Evolutionary conservation across 805 yeast species (phyloP).

Genomic region (Soucietia sequanensis): DNA sequence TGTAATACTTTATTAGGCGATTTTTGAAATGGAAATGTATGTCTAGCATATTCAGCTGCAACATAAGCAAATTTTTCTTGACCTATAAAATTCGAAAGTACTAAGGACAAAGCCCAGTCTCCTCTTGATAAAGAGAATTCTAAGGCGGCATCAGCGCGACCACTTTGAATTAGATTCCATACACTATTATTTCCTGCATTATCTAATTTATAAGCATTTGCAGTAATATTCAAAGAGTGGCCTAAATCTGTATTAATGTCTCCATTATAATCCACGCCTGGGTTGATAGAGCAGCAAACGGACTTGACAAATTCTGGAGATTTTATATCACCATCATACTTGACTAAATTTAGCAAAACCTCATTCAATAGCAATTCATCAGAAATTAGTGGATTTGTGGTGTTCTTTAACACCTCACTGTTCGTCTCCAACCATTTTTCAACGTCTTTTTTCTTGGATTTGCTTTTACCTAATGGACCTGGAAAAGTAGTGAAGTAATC

Average conservation of each 20-base stretch:
- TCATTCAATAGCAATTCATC: constrained; percentile 32
- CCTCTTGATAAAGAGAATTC: constrained; percentile 56
- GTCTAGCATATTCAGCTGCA: constrained; percentile 54
- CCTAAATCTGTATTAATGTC: constrained; percentile 12
- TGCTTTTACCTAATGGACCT: constrained; percentile 61
- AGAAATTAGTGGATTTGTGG: constrained; percentile 5
- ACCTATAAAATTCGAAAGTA: constrained; percentile 67
- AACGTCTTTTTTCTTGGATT: constrained; percentile 62
- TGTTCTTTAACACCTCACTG: constrained; percentile 12
- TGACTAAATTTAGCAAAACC: constrained; percentile 25
- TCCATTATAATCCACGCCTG: constrained; percentile 32
- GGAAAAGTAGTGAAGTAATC: constrained; percentile 47
- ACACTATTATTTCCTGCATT: constrained; percentile 31
- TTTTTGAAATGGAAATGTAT: constrained; percentile 43
- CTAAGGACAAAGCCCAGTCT: constrained; percentile 76
- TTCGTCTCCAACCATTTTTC: constrained; percentile 54
- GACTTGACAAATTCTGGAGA: constrained; percentile 26
- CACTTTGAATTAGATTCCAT: constrained; percentile 48
- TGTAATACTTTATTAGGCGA: constrained; percentile 40
- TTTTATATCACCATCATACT: constrained; percentile 29
- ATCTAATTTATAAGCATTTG: constrained; percentile 44
- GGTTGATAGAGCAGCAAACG: constrained; percentile 42
- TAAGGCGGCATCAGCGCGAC: constrained; percentile 67
- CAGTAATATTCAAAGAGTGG: constrained; percentile 14
- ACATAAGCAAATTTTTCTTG: constrained; percentile 57